Conservation (phyloP, 1,139 yeast genomes). For the Yamadazyma kanchanaburiensis region DNA sequence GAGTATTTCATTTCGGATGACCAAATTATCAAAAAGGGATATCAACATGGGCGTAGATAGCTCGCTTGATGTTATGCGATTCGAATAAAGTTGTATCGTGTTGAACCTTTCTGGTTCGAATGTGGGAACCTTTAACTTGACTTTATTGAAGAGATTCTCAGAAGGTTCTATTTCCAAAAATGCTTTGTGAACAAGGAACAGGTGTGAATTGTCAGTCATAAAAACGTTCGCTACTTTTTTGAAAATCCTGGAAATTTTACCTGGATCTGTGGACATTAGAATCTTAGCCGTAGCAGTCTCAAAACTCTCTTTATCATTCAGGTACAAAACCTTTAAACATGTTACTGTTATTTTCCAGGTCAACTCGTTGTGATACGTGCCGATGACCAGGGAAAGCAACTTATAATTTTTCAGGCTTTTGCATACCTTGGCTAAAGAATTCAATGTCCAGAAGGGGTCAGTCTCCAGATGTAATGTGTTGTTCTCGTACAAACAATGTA, state of each 20-base stretch:
- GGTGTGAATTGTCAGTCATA: not conserved
- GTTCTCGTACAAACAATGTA: not conserved
- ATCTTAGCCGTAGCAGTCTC: not conserved
- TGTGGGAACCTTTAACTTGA: too few species aligned
- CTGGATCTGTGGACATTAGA: not conserved
- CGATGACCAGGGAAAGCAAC: not conserved
- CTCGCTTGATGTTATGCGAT: too few species aligned
- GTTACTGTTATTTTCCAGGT: not conserved
- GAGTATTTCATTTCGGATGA: too few species aligned
- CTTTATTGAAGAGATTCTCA: too few species aligned
- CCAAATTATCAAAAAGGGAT: too few species aligned
- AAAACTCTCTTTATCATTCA: not conserved
- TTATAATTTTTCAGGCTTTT: not conserved
- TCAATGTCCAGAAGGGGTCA: not conserved
- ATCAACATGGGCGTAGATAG: too few species aligned
- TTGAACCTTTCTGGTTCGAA: too few species aligned
- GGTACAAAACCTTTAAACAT: not conserved
- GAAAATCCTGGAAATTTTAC: not conserved
- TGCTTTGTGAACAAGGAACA: conserved; percentile 4
- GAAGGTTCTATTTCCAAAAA: conserved; percentile 3
- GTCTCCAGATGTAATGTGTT: not conserved
- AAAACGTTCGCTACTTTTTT: not conserved
- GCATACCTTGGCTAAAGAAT: not conserved
- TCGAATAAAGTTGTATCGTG: too few species aligned
- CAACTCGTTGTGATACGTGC: not conserved